Evolutionary conservation across 768 basidiomycete genomes (phyloP).

Genomic region (Mycena vulgaris): DNA sequence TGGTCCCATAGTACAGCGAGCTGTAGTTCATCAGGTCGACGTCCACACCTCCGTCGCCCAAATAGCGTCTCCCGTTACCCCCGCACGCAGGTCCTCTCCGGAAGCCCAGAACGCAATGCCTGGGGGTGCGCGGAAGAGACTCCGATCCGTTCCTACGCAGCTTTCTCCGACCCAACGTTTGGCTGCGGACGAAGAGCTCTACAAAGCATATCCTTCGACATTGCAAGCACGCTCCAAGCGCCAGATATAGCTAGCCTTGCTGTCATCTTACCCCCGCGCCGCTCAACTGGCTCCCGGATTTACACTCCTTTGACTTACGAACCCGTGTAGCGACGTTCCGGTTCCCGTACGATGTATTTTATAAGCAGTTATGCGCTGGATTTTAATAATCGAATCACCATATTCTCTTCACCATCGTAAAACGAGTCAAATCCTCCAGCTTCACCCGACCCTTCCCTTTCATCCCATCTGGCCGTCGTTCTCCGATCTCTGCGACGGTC

Average conservation of each 20-base stretch:
- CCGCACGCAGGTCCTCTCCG: not conserved
- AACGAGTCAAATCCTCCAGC: constrained; percentile 92
- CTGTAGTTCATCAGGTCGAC: constrained; percentile 4
- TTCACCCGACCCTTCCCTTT: constrained; percentile 72
- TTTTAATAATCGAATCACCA: constrained; percentile 57
- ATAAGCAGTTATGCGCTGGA: not conserved
- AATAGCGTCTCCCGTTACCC: not conserved
- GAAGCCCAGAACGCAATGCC: constrained; percentile 9
- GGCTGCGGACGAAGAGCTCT: constrained; percentile 12
- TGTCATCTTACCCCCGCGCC: not conserved
- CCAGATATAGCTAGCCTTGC: not conserved
- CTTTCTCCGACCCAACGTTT: not conserved
- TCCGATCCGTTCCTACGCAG: constrained; percentile 20
- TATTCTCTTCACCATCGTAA: constrained; percentile 97
- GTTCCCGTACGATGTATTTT: not conserved
- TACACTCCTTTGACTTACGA: not conserved
- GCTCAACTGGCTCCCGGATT: not conserved
- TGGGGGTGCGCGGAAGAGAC: constrained; percentile 26
- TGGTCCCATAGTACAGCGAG: constrained; percentile 6
- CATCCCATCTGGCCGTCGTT: constrained; percentile 59
- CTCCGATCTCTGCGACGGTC: constrained; percentile 81
- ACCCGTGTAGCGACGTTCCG: constrained; percentile 28
- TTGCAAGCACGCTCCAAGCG: not conserved
- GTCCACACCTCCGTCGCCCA: not conserved
- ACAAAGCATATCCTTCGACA: constrained; percentile 15